Evolutionary conservation across 768 basidiomycete species (phyloP), one percentile per base, ranked within the genome.

Genomic region (Kwoniella pini): DNA sequence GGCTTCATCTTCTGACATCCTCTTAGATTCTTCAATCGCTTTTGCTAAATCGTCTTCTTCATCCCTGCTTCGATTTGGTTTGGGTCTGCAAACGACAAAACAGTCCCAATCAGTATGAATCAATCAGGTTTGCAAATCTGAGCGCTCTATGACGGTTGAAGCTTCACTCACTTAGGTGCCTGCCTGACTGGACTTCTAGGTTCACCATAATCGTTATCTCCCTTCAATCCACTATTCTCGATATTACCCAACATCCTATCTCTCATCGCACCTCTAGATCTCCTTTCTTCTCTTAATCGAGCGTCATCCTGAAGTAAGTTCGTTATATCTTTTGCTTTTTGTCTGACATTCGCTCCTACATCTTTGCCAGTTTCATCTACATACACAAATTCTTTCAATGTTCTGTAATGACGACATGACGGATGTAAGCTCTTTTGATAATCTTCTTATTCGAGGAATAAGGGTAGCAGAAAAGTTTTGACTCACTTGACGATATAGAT

Each of bases 321-420:
- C 33, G 92, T 93, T 78, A 99, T 97, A 68, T 98, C 96, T 77
- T 99, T 98, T 12, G 96, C 96, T 62, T 79, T 78, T 57, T 77
- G 76, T 44, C 79, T 64, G 48, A 78, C 77, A 79, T 98, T 99
- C n/a, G 92, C 92, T 33, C 96, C 96, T 72, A 96, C 92, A 76
- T 99, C 96, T 78, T 96, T 96, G 51, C 88, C 89, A 38, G 90
- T 87, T 71, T 98, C 96, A 79, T 98, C 96, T 57, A 95, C 79
- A 74, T 87, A 96, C 70, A 98, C 95, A 80, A 99, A 99, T 79
- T 99, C 96, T 78, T 97, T 95, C 62, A 99, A 85, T 1, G 95
- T 98, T 46, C 78, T 79, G 50, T 2, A 38, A 33, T 10, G 1
- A 11, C 30, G 31, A 19, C 13, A 4, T 11, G 33, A 42, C 19